Evolutionary conservation across 306 rosid species (phyloP).

Genomic region (Mimosa pudica): DNA sequence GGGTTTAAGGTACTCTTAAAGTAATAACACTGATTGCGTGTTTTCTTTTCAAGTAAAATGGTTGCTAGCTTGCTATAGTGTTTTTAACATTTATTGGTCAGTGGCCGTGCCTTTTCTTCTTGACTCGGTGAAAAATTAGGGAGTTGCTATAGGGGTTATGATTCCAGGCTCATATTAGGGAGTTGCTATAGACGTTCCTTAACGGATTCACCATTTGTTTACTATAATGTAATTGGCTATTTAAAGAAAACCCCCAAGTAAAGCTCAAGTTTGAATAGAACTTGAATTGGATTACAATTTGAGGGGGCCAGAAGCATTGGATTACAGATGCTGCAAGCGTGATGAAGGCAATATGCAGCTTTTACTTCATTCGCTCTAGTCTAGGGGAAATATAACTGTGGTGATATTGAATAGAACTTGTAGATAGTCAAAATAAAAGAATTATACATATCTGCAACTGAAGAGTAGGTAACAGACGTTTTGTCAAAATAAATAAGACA

Average conservation of each 20-base stretch:
- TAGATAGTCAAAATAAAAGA: conserved; percentile 35
- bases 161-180: too few relatives aligned
- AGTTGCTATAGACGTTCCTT: background rate
- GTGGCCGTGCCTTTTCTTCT: background rate
- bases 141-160: too few relatives aligned
- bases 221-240: background rate
- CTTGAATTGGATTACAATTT: background rate
- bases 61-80: background rate
- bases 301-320: background rate
- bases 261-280: background rate
- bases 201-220: background rate
- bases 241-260: background rate
- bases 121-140: background rate
- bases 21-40: background rate
- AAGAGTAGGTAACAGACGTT: background rate
- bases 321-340: too few relatives aligned
- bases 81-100: too few relatives aligned
- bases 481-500: conserved; percentile 27
- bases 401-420: conserved; percentile 14
- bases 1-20: background rate
- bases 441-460: background rate
- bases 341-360: conserved; percentile 22
- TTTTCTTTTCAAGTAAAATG: background rate
- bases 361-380: background rate
- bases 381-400: too few relatives aligned